Evolutionary conservation across 176 grass and related monocot genomes (phyloP).

Genomic region (Alopecurus myosuroides): DNA sequence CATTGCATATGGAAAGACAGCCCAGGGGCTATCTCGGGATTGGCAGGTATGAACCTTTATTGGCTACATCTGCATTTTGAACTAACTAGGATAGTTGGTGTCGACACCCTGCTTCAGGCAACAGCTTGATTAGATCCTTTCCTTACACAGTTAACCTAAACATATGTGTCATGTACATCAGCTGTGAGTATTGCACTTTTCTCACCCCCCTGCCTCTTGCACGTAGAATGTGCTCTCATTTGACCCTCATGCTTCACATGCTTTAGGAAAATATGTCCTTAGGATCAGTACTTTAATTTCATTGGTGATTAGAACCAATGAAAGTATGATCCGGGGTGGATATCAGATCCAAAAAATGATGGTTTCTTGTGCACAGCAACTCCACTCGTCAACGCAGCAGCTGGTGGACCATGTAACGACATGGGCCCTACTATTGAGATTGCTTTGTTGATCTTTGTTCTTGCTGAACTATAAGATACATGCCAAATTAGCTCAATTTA

Average conservation of each 20-base stretch:
- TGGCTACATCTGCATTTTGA: constrained; percentile 16
- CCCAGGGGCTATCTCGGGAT: constrained; percentile 64
- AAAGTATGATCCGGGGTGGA: background rate
- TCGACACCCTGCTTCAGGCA: background rate
- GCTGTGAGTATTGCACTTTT: background rate
- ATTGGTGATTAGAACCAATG: background rate
- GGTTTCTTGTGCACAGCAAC: background rate
- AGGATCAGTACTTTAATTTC: background rate
- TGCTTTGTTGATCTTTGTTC: background rate
- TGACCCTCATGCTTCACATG: background rate
- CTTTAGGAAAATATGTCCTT: background rate
- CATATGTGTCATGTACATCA: background rate
- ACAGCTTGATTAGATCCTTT: background rate
- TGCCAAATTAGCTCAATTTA: background rate
- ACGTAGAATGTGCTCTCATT: background rate
- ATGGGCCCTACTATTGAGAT: background rate
- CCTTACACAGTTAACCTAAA: constrained; percentile 12
- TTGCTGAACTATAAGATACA: background rate
- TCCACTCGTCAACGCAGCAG: background rate
- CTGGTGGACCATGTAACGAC: background rate
- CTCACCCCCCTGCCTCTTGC: background rate
- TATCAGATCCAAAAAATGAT: background rate
- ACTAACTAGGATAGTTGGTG: background rate
- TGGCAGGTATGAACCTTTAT: constrained; percentile 69
- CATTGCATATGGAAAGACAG: constrained; percentile 92